These are phyloP conservation scores for Clonostachys chloroleuca DNA, from an alignment of 2,329 filamentous ascomycete species.

Conservation along the genomic window DNA sequence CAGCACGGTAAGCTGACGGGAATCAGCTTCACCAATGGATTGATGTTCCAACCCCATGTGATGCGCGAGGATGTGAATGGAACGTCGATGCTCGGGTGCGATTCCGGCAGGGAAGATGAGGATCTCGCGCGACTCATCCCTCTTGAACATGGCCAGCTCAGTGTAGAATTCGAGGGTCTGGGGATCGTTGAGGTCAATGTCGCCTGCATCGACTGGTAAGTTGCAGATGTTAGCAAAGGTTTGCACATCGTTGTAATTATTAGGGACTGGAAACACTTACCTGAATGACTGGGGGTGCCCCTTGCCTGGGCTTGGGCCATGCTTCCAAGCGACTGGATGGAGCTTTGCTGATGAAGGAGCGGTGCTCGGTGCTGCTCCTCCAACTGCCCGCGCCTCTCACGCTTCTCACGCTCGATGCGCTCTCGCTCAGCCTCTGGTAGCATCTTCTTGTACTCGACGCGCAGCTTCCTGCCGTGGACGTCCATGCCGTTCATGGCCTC, in stretches of 20 bases:
- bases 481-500: slow-evolving; percentile 94
- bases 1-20: slow-evolving; percentile 87
- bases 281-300: slow-evolving; percentile 9
- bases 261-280: too few relatives aligned
- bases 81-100: slow-evolving; percentile 78
- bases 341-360: slow-evolving; percentile 78
- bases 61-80: slow-evolving; percentile 90
- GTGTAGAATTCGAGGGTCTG: slow-evolving; percentile 85
- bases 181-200: slow-evolving; percentile 89
- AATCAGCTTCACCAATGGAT: slow-evolving; percentile 83
- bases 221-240: not conserved
- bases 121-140: slow-evolving; percentile 71
- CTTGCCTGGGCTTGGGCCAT: slow-evolving; percentile 59
- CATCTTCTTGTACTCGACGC: slow-evolving; percentile 99
- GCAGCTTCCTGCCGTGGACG: slow-evolving; percentile 86
- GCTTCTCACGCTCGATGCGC: slow-evolving; percentile 93
- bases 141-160: slow-evolving; percentile 84
- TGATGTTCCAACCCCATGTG: slow-evolving; percentile 90
- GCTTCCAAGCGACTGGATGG: slow-evolving; percentile 73
- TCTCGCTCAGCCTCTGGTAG: slow-evolving; percentile 90
- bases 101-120: slow-evolving; percentile 80
- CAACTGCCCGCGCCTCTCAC: slow-evolving; percentile 89
- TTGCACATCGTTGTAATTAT: too few relatives aligned
- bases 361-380: slow-evolving; percentile 89
- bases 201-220: slow-evolving; percentile 27